Conservation (phyloP, 495 filamentous ascomycete species). For the Gamarada debralockiae region DNA sequence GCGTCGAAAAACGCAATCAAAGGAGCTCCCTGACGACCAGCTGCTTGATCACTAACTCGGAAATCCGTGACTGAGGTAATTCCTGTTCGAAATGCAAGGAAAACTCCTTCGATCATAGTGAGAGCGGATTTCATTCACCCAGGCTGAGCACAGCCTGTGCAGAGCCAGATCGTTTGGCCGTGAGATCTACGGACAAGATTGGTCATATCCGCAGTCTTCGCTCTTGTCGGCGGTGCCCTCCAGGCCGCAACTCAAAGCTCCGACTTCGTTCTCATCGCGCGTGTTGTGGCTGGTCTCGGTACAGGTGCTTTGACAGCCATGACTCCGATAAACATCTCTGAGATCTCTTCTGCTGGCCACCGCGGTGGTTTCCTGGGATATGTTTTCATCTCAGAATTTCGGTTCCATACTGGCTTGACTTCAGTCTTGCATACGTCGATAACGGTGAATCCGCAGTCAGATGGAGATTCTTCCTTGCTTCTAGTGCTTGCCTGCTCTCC, state of each 20-base stretch:
- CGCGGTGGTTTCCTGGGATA: constrained; percentile 45
- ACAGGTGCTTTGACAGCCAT: constrained; percentile 40
- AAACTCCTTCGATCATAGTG: constrained; percentile 41
- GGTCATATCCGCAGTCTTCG: constrained; percentile 53
- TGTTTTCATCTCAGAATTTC: constrained; percentile 55
- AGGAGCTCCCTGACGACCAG: constrained; percentile 43
- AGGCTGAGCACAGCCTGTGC: constrained; percentile 47
- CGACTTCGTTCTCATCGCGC: constrained; percentile 50
- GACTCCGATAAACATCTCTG: constrained; percentile 35
- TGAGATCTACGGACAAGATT: constrained; percentile 53
- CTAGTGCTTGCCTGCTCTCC: constrained; percentile 48
- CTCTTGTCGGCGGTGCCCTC: constrained; percentile 48
- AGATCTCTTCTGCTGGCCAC: constrained; percentile 44
- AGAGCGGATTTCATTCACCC: constrained; percentile 44
- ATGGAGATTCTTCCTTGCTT: constrained; percentile 56
- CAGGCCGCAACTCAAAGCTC: constrained; percentile 47
- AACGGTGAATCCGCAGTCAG: constrained; percentile 36
- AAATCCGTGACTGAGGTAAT: constrained; percentile 43
- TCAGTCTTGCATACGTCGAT: constrained; percentile 49
- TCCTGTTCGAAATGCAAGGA: constrained; percentile 36
- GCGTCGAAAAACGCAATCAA: constrained; percentile 48
- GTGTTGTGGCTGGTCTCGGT: constrained; percentile 53
- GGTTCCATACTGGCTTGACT: constrained; percentile 58
- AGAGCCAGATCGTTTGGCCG: constrained; percentile 57
- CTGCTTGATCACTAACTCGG: constrained; percentile 38